Base-by-base conservation (phyloP, 2,329 filamentous ascomycete species). In the Ophiostoma quercus region DNA sequence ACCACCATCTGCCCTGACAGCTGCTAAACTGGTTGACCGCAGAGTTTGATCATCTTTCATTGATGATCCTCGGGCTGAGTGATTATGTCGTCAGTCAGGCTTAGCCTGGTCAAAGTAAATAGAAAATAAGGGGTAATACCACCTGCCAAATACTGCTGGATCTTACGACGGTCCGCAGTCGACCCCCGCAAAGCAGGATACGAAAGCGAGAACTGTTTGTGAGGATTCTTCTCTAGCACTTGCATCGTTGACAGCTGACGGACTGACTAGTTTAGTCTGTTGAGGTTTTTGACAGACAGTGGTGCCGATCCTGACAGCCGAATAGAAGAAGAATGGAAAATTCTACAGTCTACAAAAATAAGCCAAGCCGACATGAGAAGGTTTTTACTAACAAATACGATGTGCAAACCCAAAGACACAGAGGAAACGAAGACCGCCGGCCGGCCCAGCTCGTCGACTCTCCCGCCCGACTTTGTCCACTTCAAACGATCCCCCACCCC, bases 71-170 rank as follows among this genome's bases (percentile, higher is more conserved):
- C 51, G 51, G 51, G n/a, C 11, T 22, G n/a, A 22, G 51, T 57
- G n/a, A 57, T 22, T 11, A 22, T 57, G n/a, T 22, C 51, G 51
- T 25, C n/a, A 57, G 25, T 57, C 6, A 22, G n/a, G 12, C n/a
- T 57, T 57, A 57, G n/a, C n/a, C n/a, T 25, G 51, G 22, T 25
- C 14, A 32, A 16, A 62, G 57, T 32, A 62, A 62, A 25, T 62
- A 62, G 14, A 29, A 29, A 62, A 62, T 32, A 62, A 62, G 57
- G 57, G 57, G 54, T 60, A 60, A 60, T 60, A 60, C 54, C 54
- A 60, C 54, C 54, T 60, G 25, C 54, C 57, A 32, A 4, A 62
- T 62, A 29, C 57, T 62, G 57, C 22, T 32, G 51, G 57, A 62
- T 62, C 57, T 62, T 16, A 32, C 51, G 25, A 32, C 25, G 12